phyloP scores from a whole-genome alignment of 1,284 basidiomycete species.

The Mycosarcoma mackinlayi region DNA sequence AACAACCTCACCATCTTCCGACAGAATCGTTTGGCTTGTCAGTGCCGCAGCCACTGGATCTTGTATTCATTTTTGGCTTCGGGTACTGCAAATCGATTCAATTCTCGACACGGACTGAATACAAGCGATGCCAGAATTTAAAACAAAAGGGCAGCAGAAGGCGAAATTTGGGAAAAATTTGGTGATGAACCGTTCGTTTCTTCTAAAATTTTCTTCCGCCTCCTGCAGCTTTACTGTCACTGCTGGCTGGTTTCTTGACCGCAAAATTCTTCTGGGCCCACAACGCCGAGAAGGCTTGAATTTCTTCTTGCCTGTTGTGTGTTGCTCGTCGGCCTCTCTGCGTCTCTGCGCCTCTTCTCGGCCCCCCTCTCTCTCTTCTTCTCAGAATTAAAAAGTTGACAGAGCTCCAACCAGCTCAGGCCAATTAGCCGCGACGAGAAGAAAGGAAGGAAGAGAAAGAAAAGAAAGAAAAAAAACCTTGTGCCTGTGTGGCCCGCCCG shows the following conservation, averaged over 20 bases:
- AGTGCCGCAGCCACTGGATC: conserved; percentile 42
- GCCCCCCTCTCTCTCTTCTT: too few species aligned
- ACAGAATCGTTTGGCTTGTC: conserved; percentile 4
- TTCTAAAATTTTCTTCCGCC: conserved; percentile 43
- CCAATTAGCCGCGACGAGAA: conserved; percentile 8
- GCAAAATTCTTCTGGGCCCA: too few species aligned
- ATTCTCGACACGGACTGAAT: not conserved
- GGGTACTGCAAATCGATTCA: not conserved
- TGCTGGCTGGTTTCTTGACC: too few species aligned
- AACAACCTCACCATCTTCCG: not conserved
- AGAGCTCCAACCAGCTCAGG: conserved; percentile 10
- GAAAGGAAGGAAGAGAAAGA: conserved; percentile 7
- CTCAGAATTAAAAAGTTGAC: too few species aligned
- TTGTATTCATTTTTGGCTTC: not conserved
- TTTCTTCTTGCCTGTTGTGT: too few species aligned
- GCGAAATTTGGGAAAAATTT: conserved; percentile 1
- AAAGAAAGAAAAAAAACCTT: conserved; percentile 11
- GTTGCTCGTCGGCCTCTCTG: too few species aligned
- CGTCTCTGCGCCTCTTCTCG: too few species aligned
- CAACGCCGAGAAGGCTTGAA: too few species aligned
- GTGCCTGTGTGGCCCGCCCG: conserved; percentile 24
- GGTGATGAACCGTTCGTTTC: too few species aligned
- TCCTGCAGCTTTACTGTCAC: too few species aligned
- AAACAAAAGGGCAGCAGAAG: not conserved
- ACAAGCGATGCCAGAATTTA: not conserved